Conservation (phyloP, 805 yeast species). For the Candida andamanensis region DNA sequence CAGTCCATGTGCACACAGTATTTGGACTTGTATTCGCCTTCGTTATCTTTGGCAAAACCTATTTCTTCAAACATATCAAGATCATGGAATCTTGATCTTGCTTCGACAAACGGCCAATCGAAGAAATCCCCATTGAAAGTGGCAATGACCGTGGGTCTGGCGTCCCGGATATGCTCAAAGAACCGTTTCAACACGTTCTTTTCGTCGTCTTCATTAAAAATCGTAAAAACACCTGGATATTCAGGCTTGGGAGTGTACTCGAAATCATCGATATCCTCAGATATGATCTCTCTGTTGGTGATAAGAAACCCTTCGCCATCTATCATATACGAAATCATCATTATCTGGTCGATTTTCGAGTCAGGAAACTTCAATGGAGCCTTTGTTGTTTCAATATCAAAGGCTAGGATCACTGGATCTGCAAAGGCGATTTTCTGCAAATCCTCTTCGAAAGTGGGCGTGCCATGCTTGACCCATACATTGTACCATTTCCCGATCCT, state of each 20-base stretch:
- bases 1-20: conserved; percentile 98
- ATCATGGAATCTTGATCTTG: conserved; percentile 78
- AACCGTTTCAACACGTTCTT: conserved; percentile 67
- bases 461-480: conserved; percentile 60
- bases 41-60: conserved; percentile 85
- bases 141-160: conserved; percentile 91
- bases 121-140: conserved; percentile 98
- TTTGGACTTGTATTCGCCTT: conserved; percentile 88
- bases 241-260: conserved; percentile 98
- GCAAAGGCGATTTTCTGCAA: conserved; percentile 85
- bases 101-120: conserved; percentile 98
- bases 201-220: conserved; percentile 88
- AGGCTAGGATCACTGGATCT: conserved; percentile 94
- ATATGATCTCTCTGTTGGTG: conserved; percentile 89
- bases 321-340: conserved; percentile 99
- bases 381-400: conserved; percentile 96
- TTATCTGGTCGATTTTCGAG: conserved; percentile 80
- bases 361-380: conserved; percentile 96
- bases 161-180: conserved; percentile 87
- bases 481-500: conserved; percentile 96
- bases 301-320: conserved; percentile 95
- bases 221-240: conserved; percentile 82
- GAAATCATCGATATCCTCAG: conserved; percentile 92
- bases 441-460: conserved; percentile 51
- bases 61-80: conserved; percentile 86